Percentiles rank a stretch among this genome's conserved stretches.
phyloP scores from a whole-genome alignment of 306 rosid genomes.

The Geum urbanum region DNA sequence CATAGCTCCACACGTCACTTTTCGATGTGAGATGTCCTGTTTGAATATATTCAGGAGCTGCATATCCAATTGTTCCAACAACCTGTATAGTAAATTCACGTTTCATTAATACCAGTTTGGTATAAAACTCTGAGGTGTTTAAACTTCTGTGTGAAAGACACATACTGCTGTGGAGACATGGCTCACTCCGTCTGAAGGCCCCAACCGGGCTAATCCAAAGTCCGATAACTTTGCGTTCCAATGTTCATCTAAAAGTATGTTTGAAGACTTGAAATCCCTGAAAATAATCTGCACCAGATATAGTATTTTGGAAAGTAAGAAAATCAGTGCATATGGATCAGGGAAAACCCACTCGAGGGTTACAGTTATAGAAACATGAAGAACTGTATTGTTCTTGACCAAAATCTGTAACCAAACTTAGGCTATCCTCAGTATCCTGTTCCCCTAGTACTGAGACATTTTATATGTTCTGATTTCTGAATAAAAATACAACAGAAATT shows the following conservation, averaged over 20 bases:
- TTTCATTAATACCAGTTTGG: neutral
- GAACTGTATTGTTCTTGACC: neutral
- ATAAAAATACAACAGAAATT: neutral
- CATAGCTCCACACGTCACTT: conserved; percentile 59
- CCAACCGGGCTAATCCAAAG: conserved; percentile 54
- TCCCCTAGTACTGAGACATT: no score
- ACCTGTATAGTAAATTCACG: conserved; percentile 29
- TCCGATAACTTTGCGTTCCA: conserved; percentile 61
- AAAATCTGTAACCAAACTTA: no score
- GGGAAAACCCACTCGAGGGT: neutral
- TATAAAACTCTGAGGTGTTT: neutral
- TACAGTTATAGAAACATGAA: neutral
- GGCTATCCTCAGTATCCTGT: no score
- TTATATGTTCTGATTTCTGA: neutral
- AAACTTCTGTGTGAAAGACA: neutral
- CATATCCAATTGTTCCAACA: conserved; percentile 61
- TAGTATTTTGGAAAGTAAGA: neutral
- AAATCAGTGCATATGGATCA: neutral
- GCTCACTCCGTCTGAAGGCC: conserved; percentile 53
- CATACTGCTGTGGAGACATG: conserved; percentile 56
- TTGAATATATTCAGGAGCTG: conserved; percentile 64
- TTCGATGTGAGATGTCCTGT: conserved; percentile 55
- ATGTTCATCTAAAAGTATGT: conserved; percentile 49
- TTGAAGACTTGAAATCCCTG: conserved; percentile 61
- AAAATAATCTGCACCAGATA: conserved; percentile 42